A percentile compares a stretch with the other conserved stretches of the same genome.
Evolutionary conservation across 495 filamentous ascomycete species (phyloP).

Genomic region (Trichoderma orchidacearum): DNA sequence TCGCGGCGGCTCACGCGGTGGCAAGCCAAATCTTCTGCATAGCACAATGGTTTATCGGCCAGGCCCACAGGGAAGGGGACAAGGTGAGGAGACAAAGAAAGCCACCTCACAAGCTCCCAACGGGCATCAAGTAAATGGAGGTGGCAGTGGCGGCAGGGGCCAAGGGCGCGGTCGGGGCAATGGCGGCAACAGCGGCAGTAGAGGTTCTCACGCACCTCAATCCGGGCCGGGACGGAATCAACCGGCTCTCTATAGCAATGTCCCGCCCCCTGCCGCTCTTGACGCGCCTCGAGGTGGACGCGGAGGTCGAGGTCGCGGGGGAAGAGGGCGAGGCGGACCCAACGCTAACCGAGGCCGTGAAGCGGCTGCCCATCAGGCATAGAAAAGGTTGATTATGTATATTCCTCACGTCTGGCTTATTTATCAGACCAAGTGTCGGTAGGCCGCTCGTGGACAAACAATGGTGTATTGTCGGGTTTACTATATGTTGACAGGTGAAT

Average conservation of each 20-base stretch:
- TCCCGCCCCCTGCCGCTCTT: conserved; percentile 65
- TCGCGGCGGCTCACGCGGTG: conserved; percentile 27
- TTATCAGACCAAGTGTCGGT: no score
- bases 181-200: conserved; percentile 13
- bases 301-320: conserved; percentile 31
- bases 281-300: conserved; percentile 43
- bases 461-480: no score
- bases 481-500: no score
- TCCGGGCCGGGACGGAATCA: conserved; percentile 13
- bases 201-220: conserved; percentile 13
- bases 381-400: background rate
- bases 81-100: conserved; percentile 10
- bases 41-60: conserved; percentile 24
- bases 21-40: conserved; percentile 28
- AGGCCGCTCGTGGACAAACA: no score
- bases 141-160: conserved; percentile 20
- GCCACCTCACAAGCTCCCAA: conserved; percentile 7
- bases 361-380: conserved; percentile 3
- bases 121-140: conserved; percentile 8
- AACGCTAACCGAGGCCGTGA: conserved; percentile 12
- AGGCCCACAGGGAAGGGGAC: conserved; percentile 12
- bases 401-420: no score
- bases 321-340: conserved; percentile 15
- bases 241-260: conserved; percentile 44
- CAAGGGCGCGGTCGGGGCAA: conserved; percentile 19